Conservation (phyloP, 2,329 filamentous ascomycete species). For the Diaporthe ilicicola region DNA sequence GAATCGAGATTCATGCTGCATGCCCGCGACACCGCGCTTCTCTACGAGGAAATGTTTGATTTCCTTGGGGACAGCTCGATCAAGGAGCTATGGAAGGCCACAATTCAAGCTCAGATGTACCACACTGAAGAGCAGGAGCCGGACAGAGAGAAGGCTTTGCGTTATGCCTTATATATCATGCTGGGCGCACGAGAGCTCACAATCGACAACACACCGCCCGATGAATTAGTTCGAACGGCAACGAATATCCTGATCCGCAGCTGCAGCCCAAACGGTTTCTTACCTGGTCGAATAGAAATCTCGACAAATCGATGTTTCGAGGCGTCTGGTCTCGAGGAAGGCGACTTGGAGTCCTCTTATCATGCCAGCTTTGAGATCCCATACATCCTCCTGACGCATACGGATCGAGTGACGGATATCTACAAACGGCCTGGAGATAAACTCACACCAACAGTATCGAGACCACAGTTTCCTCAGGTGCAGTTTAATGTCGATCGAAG, state of each 20-base stretch:
- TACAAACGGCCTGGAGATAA: too few relatives aligned
- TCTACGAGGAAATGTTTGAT: neutral
- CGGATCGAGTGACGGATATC: too few relatives aligned
- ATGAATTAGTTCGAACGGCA: neutral
- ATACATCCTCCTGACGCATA: constrained; percentile 1
- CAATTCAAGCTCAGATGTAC: constrained; percentile 19
- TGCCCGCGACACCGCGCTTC: constrained; percentile 30
- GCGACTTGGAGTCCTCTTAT: neutral
- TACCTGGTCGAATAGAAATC: neutral
- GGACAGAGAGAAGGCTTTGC: constrained; percentile 30
- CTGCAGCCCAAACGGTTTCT: neutral
- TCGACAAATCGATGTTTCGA: neutral
- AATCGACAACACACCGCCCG: neutral
- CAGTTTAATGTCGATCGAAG: too few relatives aligned
- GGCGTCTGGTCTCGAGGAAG: neutral
- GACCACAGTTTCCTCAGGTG: too few relatives aligned
- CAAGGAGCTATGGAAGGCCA: constrained; percentile 29
- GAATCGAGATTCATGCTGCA: constrained; percentile 33
- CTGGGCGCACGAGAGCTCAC: neutral
- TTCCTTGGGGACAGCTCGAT: neutral
- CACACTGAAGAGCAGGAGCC: constrained; percentile 21
- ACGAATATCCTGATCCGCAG: neutral
- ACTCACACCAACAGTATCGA: too few relatives aligned
- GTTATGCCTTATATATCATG: constrained; percentile 25
- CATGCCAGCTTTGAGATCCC: neutral